phyloP scores from a whole-genome alignment of 768 basidiomycete species.

The Kwoniella mangroviensis region DNA sequence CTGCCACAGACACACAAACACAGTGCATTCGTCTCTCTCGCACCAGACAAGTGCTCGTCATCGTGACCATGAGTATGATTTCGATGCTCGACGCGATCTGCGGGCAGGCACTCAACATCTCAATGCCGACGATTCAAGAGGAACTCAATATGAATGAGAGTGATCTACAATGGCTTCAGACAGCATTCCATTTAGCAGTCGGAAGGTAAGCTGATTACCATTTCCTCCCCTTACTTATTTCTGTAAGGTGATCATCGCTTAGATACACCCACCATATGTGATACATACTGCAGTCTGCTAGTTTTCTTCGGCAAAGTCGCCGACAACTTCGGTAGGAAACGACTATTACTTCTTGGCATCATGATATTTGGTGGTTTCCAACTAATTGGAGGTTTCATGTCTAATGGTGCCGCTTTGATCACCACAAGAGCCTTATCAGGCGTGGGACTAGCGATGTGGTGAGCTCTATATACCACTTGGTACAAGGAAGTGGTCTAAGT shows the following conservation, averaged over 20 bases:
- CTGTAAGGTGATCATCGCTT: too few species aligned
- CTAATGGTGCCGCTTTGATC: slow-evolving; percentile 65
- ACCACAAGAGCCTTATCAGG: slow-evolving; percentile 79
- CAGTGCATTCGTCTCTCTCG: not conserved
- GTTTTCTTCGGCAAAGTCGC: slow-evolving; percentile 44
- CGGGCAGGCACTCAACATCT: not conserved
- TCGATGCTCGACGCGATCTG: not conserved
- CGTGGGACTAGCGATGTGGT: slow-evolving; percentile 71
- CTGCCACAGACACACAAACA: too few species aligned
- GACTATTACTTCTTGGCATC: slow-evolving; percentile 69
- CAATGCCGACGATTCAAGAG: not conserved
- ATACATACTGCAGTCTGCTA: slow-evolving; percentile 25
- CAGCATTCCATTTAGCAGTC: not conserved
- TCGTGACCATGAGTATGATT: not conserved
- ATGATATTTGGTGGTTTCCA: slow-evolving; percentile 65
- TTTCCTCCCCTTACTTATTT: too few species aligned
- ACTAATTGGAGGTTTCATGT: slow-evolving; percentile 58
- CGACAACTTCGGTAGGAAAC: slow-evolving; percentile 69
- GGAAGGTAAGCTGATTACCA: not conserved
- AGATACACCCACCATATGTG: too few species aligned
- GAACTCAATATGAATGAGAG: not conserved
- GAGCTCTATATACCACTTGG: slow-evolving; percentile 10
- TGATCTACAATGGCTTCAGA: not conserved
- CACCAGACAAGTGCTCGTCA: not conserved
- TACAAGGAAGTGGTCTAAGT: too few species aligned